Evolutionary conservation across 176 grass and related monocot genomes (phyloP).

Genomic region (Thinopyrum elongatum): DNA sequence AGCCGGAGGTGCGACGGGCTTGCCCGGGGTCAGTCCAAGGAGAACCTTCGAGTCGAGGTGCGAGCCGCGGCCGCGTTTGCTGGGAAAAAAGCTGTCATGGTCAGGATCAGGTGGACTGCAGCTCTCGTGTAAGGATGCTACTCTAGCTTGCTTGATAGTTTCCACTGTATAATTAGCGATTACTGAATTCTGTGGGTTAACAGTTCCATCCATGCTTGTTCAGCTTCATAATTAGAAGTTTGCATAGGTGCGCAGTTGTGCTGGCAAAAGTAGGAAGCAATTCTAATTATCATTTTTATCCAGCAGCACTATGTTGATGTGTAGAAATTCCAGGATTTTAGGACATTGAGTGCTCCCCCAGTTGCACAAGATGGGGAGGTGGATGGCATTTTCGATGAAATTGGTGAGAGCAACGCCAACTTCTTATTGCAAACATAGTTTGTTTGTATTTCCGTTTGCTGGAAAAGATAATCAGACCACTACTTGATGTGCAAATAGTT

Average conservation of each 20-base stretch:
- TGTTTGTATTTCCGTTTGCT: not conserved
- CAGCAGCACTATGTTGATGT: slow-evolving; percentile 48
- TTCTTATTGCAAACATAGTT: not conserved
- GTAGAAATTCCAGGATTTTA: slow-evolving; percentile 26
- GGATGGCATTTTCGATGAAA: slow-evolving; percentile 24
- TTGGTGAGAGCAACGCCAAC: slow-evolving; percentile 30
- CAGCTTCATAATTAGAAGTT: slow-evolving; percentile 5
- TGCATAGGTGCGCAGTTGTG: not conserved
- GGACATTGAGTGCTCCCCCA: slow-evolving; percentile 81
- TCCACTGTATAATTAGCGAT: not conserved
- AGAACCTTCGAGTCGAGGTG: slow-evolving; percentile 73
- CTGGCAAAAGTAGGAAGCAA: not conserved
- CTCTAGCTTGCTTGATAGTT: not conserved
- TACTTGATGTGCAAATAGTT: no score
- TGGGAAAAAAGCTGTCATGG: slow-evolving; percentile 8
- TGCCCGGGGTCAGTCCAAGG: slow-evolving; percentile 57
- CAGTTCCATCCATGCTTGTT: not conserved
- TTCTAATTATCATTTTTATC: not conserved
- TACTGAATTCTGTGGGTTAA: not conserved
- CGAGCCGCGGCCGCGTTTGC: not conserved
- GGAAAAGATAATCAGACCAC: no score
- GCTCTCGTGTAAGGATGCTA: slow-evolving; percentile 31
- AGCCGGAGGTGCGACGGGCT: slow-evolving; percentile 36
- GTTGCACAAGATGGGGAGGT: slow-evolving; percentile 50
- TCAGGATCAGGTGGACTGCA: slow-evolving; percentile 10